Base-by-base conservation (phyloP, 768 basidiomycete species). In the Pisolithus sp. region DNA sequence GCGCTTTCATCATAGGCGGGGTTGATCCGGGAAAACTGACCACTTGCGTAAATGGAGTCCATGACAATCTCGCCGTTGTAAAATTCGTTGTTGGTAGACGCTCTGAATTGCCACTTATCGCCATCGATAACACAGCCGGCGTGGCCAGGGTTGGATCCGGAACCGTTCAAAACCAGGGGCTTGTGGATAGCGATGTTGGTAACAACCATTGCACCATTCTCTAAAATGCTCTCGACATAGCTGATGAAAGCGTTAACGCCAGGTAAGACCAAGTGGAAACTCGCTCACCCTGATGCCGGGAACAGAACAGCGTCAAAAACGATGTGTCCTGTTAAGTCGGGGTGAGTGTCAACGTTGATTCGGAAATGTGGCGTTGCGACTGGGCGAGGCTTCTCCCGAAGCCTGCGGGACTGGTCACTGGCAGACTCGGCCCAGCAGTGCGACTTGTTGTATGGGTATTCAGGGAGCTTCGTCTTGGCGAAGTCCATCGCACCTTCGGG, bases 281-380 rank as follows among this genome's bases (percentile, higher is more conserved):
- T 30, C 2, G 73, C 56, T 46, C 60, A 77, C 18, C 74, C 76
- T 17, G 75, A 68, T 13, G 74, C 75, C 8, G 76, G 74, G 70
- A 76, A 71, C 23, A 77, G 75, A 0, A 73, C 66, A 20, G 76
- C 73, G 1, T 71, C 72, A 24, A 69, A 67, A 37, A 78, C 73
- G 17, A 76, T 56, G 56, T 78, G 77, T 31, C 76, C 68, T 0
- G 73, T 70, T 8, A 78, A 57, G 21, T 66, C 65, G 0, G 77
- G 62, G 40, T 68, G 68, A 31, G 58, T 53, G 24, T 67, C 62
- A 7, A 53, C 62, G 36, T 52, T 77, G 30, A 78, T 53, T 10
- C 66, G 65, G 43, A 75, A 65, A 38, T 66, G 62, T 0, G 59
- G 17, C 37, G 68, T 58, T 42, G 74, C 71, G 8, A 76, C 57